phyloP scores from a whole-genome alignment of 2,329 filamentous ascomycete species.

The Aaosphaeria pasadenensis region DNA sequence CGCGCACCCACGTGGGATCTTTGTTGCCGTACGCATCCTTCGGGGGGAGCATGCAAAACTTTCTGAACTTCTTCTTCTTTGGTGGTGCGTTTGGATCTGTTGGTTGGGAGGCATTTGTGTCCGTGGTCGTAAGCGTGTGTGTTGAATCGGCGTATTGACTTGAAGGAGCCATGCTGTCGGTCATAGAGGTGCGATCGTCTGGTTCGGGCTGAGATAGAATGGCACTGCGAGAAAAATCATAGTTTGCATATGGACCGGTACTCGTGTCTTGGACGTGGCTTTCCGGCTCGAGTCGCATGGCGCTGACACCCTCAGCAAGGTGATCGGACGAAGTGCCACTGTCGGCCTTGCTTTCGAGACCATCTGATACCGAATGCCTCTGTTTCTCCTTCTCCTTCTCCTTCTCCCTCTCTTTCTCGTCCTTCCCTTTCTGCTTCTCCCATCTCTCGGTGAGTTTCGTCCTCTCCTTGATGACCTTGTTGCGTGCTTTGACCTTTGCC shows the following conservation, averaged over 20 bases:
- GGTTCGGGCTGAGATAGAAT: slow-evolving; percentile 26
- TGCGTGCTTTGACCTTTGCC: slow-evolving; percentile 63
- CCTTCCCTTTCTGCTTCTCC: slow-evolving; percentile 33
- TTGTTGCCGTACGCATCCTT: slow-evolving; percentile 53
- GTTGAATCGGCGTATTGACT: slow-evolving; percentile 12
- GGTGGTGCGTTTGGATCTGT: slow-evolving; percentile 9
- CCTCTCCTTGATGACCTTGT: slow-evolving; percentile 62
- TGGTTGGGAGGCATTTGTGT: slow-evolving; percentile 6
- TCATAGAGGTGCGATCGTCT: slow-evolving; percentile 17
- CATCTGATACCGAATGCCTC: background rate
- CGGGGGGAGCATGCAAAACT: slow-evolving; percentile 75
- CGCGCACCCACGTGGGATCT: slow-evolving; percentile 72
- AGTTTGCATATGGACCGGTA: slow-evolving; percentile 18
- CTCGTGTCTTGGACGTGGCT: slow-evolving; percentile 2
- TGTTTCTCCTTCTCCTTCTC: slow-evolving; percentile 24
- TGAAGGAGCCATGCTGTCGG: background rate
- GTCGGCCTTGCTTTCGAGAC: slow-evolving; percentile 21
- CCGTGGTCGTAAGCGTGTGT: slow-evolving; percentile 18
- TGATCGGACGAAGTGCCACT: slow-evolving; percentile 8
- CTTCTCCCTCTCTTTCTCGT: slow-evolving; percentile 14
- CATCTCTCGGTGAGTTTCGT: slow-evolving; percentile 54
- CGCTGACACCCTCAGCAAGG: slow-evolving; percentile 18
- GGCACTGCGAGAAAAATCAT: slow-evolving; percentile 27
- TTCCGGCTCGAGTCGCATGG: slow-evolving; percentile 5
- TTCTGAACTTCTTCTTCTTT: slow-evolving; percentile 57